Evolutionary conservation across 768 basidiomycete genomes (phyloP).

Genomic region (Kwoniella shandongensis): DNA sequence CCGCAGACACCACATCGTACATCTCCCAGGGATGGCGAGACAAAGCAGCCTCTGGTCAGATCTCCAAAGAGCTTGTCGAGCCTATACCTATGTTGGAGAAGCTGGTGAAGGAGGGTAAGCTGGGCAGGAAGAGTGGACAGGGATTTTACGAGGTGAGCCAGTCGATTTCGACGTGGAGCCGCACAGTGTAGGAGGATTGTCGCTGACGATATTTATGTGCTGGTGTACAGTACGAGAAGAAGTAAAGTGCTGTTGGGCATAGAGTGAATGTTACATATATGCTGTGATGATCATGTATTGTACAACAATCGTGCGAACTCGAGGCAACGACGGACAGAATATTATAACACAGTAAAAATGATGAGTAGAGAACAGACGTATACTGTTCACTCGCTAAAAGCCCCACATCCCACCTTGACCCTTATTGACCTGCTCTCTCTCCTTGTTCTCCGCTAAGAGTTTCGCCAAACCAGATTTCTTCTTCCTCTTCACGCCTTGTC

Average conservation of each 20-base stretch:
- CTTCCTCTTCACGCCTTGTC: slow-evolving; percentile 25
- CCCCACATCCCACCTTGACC: slow-evolving; percentile 28
- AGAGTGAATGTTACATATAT: no score
- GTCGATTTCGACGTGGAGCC: not conserved
- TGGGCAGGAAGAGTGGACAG: slow-evolving; percentile 56
- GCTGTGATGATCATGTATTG: not conserved
- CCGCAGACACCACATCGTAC: slow-evolving; percentile 51
- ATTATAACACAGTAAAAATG: no score
- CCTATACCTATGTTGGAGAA: slow-evolving; percentile 52
- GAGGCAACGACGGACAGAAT: no score
- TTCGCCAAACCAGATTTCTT: slow-evolving; percentile 44
- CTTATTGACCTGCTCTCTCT: slow-evolving; percentile 20
- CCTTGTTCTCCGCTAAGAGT: slow-evolving; percentile 44
- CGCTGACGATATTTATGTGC: not conserved
- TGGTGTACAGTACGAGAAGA: slow-evolving; percentile 8
- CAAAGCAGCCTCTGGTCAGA: slow-evolving; percentile 51
- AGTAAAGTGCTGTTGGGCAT: no score
- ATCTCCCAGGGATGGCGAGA: slow-evolving; percentile 56
- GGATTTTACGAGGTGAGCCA: slow-evolving; percentile 56
- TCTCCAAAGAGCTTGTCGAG: slow-evolving; percentile 49
- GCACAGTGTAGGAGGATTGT: slow-evolving; percentile 17
- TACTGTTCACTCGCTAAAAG: no score
- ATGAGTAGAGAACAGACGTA: no score
- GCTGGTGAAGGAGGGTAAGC: slow-evolving; percentile 54
- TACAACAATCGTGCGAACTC: not conserved